A percentile compares a stretch with the other conserved stretches of the same genome.
phyloP scores from a whole-genome alignment of 2,329 filamentous ascomycete genomes.

The Trichoderma sp. region DNA sequence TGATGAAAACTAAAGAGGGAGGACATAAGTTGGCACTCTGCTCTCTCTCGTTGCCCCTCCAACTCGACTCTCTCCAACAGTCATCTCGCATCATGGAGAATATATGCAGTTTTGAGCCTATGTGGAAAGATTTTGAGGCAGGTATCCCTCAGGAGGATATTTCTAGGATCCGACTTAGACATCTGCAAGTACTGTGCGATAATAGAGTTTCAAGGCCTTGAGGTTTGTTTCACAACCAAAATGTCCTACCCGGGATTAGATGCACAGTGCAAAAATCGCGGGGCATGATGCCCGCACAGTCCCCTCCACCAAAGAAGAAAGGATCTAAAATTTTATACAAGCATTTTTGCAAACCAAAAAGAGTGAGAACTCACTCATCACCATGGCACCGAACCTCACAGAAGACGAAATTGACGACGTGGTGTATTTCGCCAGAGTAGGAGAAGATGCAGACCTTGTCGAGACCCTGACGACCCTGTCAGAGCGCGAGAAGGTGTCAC shows the following conservation, averaged over 20 bases:
- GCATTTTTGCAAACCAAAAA: constrained; percentile 8
- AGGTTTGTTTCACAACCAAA: neutral
- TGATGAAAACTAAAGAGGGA: neutral
- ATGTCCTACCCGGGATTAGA: neutral
- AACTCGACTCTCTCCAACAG: neutral
- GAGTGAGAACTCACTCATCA: constrained; percentile 8
- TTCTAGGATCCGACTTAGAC: constrained; percentile 10
- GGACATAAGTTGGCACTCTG: too few relatives aligned
- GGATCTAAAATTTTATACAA: constrained; percentile 31
- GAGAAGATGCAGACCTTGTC: constrained; percentile 69
- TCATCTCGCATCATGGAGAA: constrained; percentile 24
- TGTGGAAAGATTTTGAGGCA: constrained; percentile 24
- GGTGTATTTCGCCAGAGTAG: constrained; percentile 78
- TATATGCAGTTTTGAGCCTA: constrained; percentile 25
- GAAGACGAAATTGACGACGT: constrained; percentile 89
- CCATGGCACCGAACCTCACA: constrained; percentile 54
- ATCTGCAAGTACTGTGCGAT: constrained; percentile 15
- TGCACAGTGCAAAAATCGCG: constrained; percentile 37
- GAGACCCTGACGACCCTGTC: constrained; percentile 57
- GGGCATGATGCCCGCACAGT: constrained; percentile 35
- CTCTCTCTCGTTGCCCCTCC: too few relatives aligned
- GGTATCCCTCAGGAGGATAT: constrained; percentile 20
- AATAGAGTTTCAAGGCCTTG: constrained; percentile 1
- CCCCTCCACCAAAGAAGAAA: constrained; percentile 33
- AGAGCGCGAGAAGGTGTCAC: constrained; percentile 55